phyloP scores from a whole-genome alignment of 164 flowering plant species.

The Aristolochia contorta region DNA sequence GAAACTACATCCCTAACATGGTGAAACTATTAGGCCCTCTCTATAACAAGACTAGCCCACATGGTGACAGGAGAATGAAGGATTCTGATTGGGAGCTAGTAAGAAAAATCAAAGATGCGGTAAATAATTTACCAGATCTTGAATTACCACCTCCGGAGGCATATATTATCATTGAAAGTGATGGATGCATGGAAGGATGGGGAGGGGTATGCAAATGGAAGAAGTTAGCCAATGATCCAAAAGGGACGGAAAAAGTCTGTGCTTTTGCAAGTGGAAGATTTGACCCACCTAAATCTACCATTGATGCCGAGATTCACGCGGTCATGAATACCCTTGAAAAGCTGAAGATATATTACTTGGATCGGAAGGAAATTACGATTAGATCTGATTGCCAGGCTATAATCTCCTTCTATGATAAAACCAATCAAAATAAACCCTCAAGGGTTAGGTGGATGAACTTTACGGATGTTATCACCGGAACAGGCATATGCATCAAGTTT shows the following conservation, averaged over 20 bases:
- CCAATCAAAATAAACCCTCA: background rate
- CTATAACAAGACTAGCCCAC: constrained; percentile 1
- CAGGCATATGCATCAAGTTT: background rate
- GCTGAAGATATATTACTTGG: constrained; percentile 4
- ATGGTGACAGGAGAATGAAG: constrained; percentile 4
- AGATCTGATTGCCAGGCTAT: constrained; percentile 9
- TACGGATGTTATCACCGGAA: constrained; percentile 4
- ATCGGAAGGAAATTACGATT: constrained; percentile 2
- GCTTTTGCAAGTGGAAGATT: constrained; percentile 8
- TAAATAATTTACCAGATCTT: constrained; percentile 1
- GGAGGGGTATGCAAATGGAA: constrained; percentile 6
- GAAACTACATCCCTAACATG: no score
- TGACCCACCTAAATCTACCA: constrained; percentile 1
- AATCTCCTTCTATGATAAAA: background rate
- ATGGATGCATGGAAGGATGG: constrained; percentile 9
- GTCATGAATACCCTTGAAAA: constrained; percentile 3
- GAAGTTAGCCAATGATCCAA: background rate
- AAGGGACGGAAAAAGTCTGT: no score
- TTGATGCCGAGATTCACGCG: constrained; percentile 7
- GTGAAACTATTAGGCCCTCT: constrained; percentile 3
- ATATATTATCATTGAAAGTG: background rate
- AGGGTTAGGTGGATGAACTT: constrained; percentile 2
- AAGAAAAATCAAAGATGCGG: background rate
- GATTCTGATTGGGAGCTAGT: constrained; percentile 1
- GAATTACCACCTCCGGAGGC: background rate